Evolutionary conservation across 352 stramenopile genomes (phyloP).

Genomic region (Pythium sukuiense): DNA sequence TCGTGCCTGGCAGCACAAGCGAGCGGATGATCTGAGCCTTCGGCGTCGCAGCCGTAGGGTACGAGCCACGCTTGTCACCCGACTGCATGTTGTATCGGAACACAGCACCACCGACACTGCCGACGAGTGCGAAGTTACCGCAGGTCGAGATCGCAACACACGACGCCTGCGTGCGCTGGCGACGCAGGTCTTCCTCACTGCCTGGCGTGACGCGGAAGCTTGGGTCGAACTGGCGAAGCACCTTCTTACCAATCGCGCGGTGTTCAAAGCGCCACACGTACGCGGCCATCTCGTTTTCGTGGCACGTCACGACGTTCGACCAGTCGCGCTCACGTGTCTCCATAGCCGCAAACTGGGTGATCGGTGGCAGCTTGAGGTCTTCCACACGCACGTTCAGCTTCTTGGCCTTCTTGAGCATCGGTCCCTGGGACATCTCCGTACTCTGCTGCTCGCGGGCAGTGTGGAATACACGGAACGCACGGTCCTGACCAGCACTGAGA

Average conservation of each 20-base stretch:
- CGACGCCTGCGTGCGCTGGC: conserved; percentile 66
- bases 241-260: conserved; percentile 91
- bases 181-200: conserved; percentile 59
- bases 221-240: conserved; percentile 89
- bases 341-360: conserved; percentile 90
- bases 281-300: conserved; percentile 90
- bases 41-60: conserved; percentile 77
- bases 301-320: conserved; percentile 95
- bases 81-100: conserved; percentile 98
- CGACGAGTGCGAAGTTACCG: conserved; percentile 95
- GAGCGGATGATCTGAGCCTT: conserved; percentile 63
- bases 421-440: conserved; percentile 88
- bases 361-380: conserved; percentile 90
- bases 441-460: conserved; percentile 89
- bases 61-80: conserved; percentile 89
- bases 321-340: conserved; percentile 90
- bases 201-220: conserved; percentile 57
- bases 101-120: conserved; percentile 87
- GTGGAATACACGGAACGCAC: conserved; percentile 91
- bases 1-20: conserved; percentile 60
- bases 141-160: conserved; percentile 85
- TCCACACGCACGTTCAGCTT: conserved; percentile 82
- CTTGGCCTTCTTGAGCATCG: conserved; percentile 91
- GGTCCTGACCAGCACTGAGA: conserved; percentile 88
- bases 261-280: conserved; percentile 95